Conservation (phyloP, 1,284 basidiomycete genomes). For the Prillingera fragicola region DNA sequence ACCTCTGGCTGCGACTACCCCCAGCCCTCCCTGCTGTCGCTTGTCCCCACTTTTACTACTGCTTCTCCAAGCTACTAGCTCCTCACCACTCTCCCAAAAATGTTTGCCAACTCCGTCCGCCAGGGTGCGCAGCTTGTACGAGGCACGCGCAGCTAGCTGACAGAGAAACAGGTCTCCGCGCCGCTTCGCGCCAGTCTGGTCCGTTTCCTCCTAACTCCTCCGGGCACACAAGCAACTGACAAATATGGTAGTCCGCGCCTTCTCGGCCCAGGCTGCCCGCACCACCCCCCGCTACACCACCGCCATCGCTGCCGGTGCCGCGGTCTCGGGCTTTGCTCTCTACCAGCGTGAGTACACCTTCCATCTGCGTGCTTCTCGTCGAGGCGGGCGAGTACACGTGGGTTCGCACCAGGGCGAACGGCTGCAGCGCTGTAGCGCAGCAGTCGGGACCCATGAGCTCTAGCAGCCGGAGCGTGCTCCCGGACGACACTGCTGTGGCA, state of each 20-base stretch:
- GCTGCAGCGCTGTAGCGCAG: no score
- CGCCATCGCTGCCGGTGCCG: slow-evolving; percentile 26
- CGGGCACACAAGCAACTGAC: no score
- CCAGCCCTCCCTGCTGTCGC: not conserved
- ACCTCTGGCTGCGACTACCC: no score
- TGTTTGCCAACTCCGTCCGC: slow-evolving; percentile 41
- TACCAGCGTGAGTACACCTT: slow-evolving; percentile 33
- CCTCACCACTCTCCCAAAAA: slow-evolving; percentile 13
- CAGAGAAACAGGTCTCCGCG: slow-evolving; percentile 34
- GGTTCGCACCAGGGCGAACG: no score
- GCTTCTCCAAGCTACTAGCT: slow-evolving; percentile 1
- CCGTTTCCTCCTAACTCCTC: slow-evolving; percentile 5
- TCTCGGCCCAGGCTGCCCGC: slow-evolving; percentile 33
- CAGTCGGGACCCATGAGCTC: no score
- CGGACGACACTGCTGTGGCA: no score
- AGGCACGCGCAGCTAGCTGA: slow-evolving; percentile 5
- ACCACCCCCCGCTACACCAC: slow-evolving; percentile 21
- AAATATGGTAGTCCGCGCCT: slow-evolving; percentile 30
- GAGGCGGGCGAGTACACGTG: no score
- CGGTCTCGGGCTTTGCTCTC: slow-evolving; percentile 31
- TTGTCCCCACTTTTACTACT: not conserved
- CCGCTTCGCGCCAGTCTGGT: slow-evolving; percentile 43
- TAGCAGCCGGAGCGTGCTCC: not conserved
- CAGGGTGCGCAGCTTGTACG: slow-evolving; percentile 22
- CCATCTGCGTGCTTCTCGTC: not conserved